These are phyloP conservation scores for Xylaria polymorpha DNA, from an alignment of 2,329 filamentous ascomycete genomes.

Conservation along the genomic window DNA sequence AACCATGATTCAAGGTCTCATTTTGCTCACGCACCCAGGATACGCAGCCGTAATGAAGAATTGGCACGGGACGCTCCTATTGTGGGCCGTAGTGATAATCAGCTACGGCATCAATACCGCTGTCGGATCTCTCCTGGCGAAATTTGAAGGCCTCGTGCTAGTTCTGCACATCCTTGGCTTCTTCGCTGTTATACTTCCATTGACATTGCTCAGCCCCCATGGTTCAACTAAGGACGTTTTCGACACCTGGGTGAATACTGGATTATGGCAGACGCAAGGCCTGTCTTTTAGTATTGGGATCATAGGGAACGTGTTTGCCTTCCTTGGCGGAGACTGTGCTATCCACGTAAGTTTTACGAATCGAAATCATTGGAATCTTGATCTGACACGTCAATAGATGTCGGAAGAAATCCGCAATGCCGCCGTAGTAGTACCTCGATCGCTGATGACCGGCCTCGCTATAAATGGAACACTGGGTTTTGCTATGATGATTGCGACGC, in stretches of 20 bases:
- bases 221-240: conserved; percentile 48
- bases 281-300: conserved; percentile 40
- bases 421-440: conserved; percentile 60
- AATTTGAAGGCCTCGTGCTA: conserved; percentile 57
- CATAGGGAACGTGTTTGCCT: conserved; percentile 39
- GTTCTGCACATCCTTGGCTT: conserved; percentile 59
- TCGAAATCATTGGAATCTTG: no score
- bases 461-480: conserved; percentile 66
- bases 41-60: conserved; percentile 37
- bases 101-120: conserved; percentile 55
- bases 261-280: conserved; percentile 42
- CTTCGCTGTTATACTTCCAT: conserved; percentile 55
- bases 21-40: conserved; percentile 39
- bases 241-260: conserved; percentile 43
- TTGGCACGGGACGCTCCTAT: conserved; percentile 41
- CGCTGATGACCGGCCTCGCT: conserved; percentile 60
- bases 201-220: conserved; percentile 49
- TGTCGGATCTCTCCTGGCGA: conserved; percentile 47
- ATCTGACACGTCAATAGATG: conserved; percentile 49
- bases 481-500: conserved; percentile 65
- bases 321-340: conserved; percentile 40
- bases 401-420: conserved; percentile 61
- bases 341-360: conserved; percentile 36
- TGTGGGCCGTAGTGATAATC: conserved; percentile 55
- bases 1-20: conserved; percentile 41